phyloP scores from a whole-genome alignment of 345 rosid species.

The Lepidium aucheri region DNA sequence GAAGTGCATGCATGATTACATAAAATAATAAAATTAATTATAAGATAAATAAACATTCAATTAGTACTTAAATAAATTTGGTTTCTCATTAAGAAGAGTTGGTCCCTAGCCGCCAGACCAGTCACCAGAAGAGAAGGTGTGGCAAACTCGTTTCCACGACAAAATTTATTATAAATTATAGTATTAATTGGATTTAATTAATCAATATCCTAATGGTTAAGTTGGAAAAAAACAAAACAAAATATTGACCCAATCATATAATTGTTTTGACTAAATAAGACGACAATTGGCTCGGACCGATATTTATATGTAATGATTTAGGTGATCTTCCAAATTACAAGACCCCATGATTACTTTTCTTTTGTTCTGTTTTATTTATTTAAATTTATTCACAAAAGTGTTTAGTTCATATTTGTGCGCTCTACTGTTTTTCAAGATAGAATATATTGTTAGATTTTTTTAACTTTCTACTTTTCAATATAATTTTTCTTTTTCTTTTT shows the following conservation, averaged over 20 bases:
- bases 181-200: background rate
- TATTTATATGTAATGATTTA: constrained; percentile 6
- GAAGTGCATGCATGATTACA: background rate
- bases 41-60: background rate
- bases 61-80: background rate
- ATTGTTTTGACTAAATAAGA: background rate
- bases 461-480: no score
- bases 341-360: background rate
- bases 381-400: background rate
- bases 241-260: background rate
- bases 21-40: no score
- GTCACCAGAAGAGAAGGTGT: constrained; percentile 1
- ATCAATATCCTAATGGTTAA: background rate
- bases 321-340: constrained; percentile 2
- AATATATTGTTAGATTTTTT: background rate
- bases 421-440: background rate
- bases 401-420: background rate
- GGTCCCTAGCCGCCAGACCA: constrained; percentile 23
- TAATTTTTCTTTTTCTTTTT: no score
- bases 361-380: background rate
- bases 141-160: constrained; percentile 24
- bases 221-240: background rate
- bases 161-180: background rate
- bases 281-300: constrained; percentile 1
- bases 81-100: background rate